phyloP scores from a whole-genome alignment of 345 rosid species.

The Citrus australasica region DNA sequence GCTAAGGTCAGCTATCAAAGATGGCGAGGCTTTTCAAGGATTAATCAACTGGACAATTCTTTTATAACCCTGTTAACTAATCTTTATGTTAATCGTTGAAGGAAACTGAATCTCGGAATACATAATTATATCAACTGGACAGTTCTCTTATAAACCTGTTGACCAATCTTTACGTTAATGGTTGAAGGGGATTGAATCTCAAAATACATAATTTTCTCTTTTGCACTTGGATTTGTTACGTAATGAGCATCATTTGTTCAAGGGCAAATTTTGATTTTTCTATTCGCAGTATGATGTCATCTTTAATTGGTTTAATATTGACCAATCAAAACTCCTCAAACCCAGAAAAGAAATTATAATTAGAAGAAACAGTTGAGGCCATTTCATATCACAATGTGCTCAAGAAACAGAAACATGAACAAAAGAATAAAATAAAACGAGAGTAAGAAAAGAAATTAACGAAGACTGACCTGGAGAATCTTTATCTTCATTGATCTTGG shows the following conservation, averaged over 20 bases:
- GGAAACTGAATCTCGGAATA: too few species aligned
- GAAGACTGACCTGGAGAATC: slow-evolving; percentile 4
- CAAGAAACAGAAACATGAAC: background rate
- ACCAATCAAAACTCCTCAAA: too few species aligned
- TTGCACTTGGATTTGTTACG: background rate
- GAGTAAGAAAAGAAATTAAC: background rate
- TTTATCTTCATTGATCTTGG: background rate
- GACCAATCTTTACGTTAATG: background rate
- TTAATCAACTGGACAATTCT: background rate
- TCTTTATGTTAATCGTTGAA: background rate
- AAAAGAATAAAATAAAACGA: background rate
- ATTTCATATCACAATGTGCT: background rate
- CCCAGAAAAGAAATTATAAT: background rate
- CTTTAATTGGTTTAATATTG: background rate
- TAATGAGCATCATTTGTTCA: background rate
- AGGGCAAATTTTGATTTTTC: background rate
- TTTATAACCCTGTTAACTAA: background rate
- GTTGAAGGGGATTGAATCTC: background rate
- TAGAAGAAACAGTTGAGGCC: background rate
- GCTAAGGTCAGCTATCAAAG: background rate
- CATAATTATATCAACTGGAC: background rate
- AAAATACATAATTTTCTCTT: background rate
- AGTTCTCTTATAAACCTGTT: background rate
- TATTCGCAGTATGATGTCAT: background rate
- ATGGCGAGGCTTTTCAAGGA: background rate